Evolutionary conservation across 306 rosid genomes (phyloP).

Genomic region (Quillaja saponaria): DNA sequence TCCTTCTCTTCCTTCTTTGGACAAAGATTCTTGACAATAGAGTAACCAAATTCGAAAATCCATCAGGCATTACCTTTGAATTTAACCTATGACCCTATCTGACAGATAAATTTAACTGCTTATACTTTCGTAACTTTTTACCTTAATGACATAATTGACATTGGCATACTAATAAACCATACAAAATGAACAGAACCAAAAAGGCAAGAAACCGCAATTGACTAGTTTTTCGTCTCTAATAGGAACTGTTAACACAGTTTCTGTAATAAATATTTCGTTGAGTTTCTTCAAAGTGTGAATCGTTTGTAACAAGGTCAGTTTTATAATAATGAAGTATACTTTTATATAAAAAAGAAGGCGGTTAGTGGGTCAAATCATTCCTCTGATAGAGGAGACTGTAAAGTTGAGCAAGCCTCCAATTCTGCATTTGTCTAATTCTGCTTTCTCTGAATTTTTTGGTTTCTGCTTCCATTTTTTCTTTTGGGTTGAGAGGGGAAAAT

Average conservation of each 20-base stretch:
- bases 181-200: slow-evolving; percentile 4
- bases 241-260: slow-evolving; percentile 31
- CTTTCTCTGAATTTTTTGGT: background rate
- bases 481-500: slow-evolving; percentile 36
- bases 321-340: slow-evolving; percentile 25
- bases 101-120: background rate
- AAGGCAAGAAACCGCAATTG: slow-evolving; percentile 21
- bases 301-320: slow-evolving; percentile 38
- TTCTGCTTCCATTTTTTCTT: background rate
- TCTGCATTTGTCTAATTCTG: slow-evolving; percentile 13
- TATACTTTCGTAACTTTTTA: too few relatives aligned
- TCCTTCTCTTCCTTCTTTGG: too few relatives aligned
- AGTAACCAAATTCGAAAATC: too few relatives aligned
- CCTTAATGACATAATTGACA: too few relatives aligned
- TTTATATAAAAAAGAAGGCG: too few relatives aligned
- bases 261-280: background rate
- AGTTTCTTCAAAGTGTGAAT: slow-evolving; percentile 9
- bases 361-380: slow-evolving; percentile 29
- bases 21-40: too few relatives aligned
- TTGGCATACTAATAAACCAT: background rate
- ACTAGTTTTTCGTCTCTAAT: slow-evolving; percentile 20
- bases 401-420: slow-evolving; percentile 13
- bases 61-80: too few relatives aligned
- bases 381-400: slow-evolving; percentile 17
- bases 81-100: too few relatives aligned